A percentile compares a stretch with the other conserved stretches of the same genome.
Evolutionary conservation across 2,329 filamentous ascomycete species (phyloP).

Genomic region (Aureobasidium pullulans): DNA sequence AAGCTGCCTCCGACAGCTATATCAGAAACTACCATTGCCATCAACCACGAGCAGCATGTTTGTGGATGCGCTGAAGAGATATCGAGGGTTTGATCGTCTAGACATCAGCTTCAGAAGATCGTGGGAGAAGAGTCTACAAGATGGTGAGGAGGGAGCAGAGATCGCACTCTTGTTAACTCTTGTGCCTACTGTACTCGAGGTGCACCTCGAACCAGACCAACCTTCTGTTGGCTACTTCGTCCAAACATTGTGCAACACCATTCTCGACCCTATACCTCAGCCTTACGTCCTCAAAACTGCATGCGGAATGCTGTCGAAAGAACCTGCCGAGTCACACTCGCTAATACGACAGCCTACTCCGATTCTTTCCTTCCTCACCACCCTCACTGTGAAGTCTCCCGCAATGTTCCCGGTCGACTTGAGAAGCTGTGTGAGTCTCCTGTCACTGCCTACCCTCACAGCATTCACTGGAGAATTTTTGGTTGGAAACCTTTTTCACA

Average conservation of each 20-base stretch:
- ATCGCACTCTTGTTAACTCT: not conserved
- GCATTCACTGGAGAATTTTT: not conserved
- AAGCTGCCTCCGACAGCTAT: not conserved
- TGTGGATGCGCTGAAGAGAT: not conserved
- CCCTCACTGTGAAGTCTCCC: not conserved
- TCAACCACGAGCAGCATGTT: not conserved
- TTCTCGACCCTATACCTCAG: not conserved
- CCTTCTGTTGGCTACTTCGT: not conserved
- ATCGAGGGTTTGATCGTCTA: not conserved
- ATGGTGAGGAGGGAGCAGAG: not conserved
- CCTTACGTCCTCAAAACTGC: not conserved
- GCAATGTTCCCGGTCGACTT: too few species aligned
- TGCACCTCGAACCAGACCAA: not conserved
- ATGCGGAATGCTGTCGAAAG: not conserved
- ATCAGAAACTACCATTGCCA: not conserved
- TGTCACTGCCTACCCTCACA: not conserved
- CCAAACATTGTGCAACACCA: not conserved
- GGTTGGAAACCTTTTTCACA: too few species aligned
- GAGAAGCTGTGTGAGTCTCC: not conserved
- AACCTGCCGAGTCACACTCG: too few species aligned
- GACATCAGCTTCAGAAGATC: not conserved
- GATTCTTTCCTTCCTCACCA: not conserved
- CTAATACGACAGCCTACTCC: not conserved
- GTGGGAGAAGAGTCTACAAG: not conserved
- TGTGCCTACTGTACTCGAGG: not conserved